phyloP scores from a whole-genome alignment of 208 protist genomes.

The Wallacemonas sp. region DNA sequence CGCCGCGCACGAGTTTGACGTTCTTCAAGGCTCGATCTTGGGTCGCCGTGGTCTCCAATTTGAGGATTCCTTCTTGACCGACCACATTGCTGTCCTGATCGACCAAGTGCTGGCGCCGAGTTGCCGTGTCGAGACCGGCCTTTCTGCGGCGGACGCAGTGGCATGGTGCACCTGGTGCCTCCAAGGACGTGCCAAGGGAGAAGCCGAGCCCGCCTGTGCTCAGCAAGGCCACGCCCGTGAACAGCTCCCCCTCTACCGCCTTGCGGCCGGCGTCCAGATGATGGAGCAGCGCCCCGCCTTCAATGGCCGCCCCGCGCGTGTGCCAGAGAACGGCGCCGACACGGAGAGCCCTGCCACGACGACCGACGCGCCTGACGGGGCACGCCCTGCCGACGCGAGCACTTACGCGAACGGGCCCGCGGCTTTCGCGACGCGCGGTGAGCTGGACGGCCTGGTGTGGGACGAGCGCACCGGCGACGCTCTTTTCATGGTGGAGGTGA shows the following conservation, averaged over 20 bases:
- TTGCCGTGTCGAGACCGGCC: conserved; percentile 16
- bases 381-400: too few relatives aligned
- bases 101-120: conserved; percentile 24
- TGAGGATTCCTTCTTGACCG: conserved; percentile 9
- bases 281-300: background rate
- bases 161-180: conserved; percentile 27
- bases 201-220: background rate
- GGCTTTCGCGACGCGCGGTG: conserved; percentile 14
- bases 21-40: conserved; percentile 21
- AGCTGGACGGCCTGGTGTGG: conserved; percentile 26
- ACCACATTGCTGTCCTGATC: background rate
- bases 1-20: conserved; percentile 22
- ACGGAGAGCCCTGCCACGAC: too few relatives aligned
- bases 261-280: conserved; percentile 16
- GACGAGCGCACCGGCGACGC: conserved; percentile 18
- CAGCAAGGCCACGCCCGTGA: background rate
- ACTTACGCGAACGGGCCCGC: too few relatives aligned
- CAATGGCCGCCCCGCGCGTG: too few relatives aligned
- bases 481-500: conserved; percentile 30
- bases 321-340: too few relatives aligned
- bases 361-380: too few relatives aligned
- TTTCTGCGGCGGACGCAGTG: conserved; percentile 6
- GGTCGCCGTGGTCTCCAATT: conserved; percentile 14
- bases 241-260: conserved; percentile 8
- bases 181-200: background rate